These are phyloP conservation scores for Xylaria bambusicola DNA, from an alignment of 495 filamentous ascomycete genomes.

Conservation along the genomic window DNA sequence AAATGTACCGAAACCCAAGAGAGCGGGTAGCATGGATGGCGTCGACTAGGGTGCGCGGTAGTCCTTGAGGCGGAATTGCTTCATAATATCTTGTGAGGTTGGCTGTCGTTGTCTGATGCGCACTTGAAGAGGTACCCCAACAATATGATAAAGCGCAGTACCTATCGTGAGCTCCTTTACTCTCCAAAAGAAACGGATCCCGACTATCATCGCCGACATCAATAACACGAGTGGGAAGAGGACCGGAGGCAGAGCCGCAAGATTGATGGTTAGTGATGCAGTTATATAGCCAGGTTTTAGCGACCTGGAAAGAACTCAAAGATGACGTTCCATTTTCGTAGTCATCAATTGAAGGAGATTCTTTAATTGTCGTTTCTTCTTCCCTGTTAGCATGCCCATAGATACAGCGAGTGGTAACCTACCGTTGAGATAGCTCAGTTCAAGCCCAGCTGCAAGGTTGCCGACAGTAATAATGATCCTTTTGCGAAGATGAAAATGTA, in stretches of 20 bases:
- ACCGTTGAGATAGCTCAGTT: background rate
- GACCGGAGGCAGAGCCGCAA: too few species aligned
- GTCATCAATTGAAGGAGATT: background rate
- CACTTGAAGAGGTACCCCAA: too few species aligned
- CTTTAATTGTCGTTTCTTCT: background rate
- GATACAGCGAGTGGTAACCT: background rate
- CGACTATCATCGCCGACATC: too few species aligned
- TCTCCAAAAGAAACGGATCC: too few species aligned
- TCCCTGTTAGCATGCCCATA: background rate
- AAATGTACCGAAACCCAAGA: slow-evolving; percentile 2
- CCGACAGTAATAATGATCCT: background rate
- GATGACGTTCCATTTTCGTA: slow-evolving; percentile 1
- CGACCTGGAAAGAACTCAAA: background rate
- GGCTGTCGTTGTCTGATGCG: too few species aligned
- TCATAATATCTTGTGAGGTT: too few species aligned
- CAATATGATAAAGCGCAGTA: too few species aligned
- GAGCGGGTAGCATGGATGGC: too few species aligned
- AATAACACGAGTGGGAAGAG: too few species aligned
- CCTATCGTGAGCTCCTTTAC: too few species aligned
- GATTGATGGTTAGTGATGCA: background rate
- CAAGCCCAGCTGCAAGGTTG: background rate
- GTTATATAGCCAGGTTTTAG: background rate
- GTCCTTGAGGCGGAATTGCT: too few species aligned
- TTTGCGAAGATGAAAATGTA: background rate
- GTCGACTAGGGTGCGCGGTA: too few species aligned